Evolutionary conservation across 495 filamentous ascomycete species (phyloP), one percentile per base, ranked within the genome.

Genomic region (Aspergillus ellipticus): DNA sequence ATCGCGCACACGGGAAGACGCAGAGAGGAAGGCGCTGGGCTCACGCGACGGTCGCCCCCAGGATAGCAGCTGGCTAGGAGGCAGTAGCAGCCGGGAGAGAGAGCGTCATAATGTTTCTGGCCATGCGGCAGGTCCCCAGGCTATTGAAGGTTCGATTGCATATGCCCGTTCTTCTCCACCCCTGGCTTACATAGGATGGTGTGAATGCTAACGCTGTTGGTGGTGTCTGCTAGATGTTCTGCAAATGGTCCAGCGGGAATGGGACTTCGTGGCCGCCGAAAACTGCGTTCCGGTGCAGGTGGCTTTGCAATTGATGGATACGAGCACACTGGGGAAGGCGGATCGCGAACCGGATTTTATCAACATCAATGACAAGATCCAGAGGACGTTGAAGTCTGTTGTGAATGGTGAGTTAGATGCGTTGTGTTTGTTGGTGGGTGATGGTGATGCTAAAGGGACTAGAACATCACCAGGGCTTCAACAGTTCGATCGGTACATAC

Each of bases 401-500:
- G 94, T 99, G 48, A 96, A 99, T 70, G 82, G 76, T 80, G 59
- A 22, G 63, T 64, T 22, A 20, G 9, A 15, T 13, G 19, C 33
- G 35, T n/a, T n/a, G 11, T 15, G 13, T 39, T 13, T 39, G n/a
- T 39, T n/a, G 4, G 35, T n/a, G 35, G 35, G 24, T 28, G 24
- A 28, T 28, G 3, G 35, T 1, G 35, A n/a, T 13, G 35, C 35
- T 39, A 39, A 39, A 15, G 13, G 8, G n/a, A 39, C 5, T 13
- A 85, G 92, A 97, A 73, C 93, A 99, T 66, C 93, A 97, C 62
- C 94, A 99, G 71, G 94, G 92, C 28, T 99, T 99, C 79, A 99
- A 97, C 68, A 97, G 91, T 72, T 96, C 92, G 39, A 97, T 99
- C 53, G 95, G 94, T 67, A 96, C 92, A 15, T 99, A 96, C 64